phyloP scores from a whole-genome alignment of 2,329 filamentous ascomycete genomes.

The Colletotrichum spinosum region DNA sequence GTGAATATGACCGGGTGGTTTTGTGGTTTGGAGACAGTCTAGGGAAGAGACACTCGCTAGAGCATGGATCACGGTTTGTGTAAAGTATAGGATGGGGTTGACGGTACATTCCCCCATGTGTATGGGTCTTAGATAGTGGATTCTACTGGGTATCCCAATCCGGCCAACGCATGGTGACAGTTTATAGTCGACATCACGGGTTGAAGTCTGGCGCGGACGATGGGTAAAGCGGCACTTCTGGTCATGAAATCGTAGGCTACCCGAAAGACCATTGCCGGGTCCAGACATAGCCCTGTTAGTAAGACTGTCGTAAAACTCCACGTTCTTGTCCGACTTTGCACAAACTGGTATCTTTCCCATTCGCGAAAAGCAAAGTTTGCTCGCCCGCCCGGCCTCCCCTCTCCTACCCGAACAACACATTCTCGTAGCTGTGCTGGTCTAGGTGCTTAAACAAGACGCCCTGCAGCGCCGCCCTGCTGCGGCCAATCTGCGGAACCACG shows the following conservation, averaged over 20 bases:
- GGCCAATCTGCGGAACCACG: conserved; percentile 60
- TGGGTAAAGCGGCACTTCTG: too few species aligned
- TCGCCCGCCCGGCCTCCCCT: too few species aligned
- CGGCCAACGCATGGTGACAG: too few species aligned
- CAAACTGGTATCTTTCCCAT: too few species aligned
- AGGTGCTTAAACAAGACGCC: conserved; percentile 60
- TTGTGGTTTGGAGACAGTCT: conserved; percentile 31
- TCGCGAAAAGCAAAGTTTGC: not conserved
- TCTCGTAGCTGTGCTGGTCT: conserved; percentile 58
- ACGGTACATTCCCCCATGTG: conserved; percentile 18
- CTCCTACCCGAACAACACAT: conserved; percentile 56
- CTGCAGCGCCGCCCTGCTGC: conserved; percentile 61
- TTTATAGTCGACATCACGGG: too few species aligned
- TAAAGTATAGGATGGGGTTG: conserved; percentile 27
- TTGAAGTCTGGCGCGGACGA: too few species aligned
- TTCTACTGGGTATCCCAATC: not conserved
- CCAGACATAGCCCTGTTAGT: too few species aligned
- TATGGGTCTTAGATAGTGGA: conserved; percentile 24
- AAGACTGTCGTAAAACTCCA: too few species aligned
- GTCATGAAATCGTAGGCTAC: too few species aligned
- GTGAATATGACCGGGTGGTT: conserved; percentile 12
- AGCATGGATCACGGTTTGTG: conserved; percentile 29
- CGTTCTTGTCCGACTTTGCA: too few species aligned
- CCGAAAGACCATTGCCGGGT: too few species aligned
- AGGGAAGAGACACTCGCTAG: conserved; percentile 5